These are phyloP conservation scores for Coniella vitis DNA, from an alignment of 2,329 filamentous ascomycete genomes.

Conservation along the genomic window DNA sequence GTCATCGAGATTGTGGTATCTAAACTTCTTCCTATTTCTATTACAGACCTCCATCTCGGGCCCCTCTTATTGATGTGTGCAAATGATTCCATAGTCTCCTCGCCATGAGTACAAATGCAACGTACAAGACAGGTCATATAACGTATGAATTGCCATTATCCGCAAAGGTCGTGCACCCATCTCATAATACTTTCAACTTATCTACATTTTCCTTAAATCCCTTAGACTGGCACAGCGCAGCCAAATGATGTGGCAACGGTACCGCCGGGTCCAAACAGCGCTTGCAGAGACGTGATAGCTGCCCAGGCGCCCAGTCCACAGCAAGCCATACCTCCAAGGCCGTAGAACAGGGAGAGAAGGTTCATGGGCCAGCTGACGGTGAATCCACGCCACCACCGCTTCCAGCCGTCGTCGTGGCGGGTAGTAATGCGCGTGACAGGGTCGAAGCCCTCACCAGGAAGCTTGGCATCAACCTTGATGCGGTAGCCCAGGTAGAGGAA, in stretches of 20 bases:
- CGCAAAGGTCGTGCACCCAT: no score
- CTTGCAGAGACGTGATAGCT: constrained; percentile 5
- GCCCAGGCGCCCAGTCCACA: constrained; percentile 8
- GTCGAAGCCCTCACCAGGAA: constrained; percentile 11
- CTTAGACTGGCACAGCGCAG: constrained; percentile 4
- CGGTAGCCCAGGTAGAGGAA: constrained; percentile 9
- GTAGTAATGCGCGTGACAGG: constrained; percentile 3
- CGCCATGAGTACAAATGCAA: no score
- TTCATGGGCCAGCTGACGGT: constrained; percentile 9
- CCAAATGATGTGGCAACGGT: constrained; percentile 9
- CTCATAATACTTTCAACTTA: background rate
- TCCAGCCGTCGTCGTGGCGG: constrained; percentile 4
- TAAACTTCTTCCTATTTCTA: no score
- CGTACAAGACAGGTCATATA: no score
- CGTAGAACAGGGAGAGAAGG: constrained; percentile 6
- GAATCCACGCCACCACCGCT: constrained; percentile 9
- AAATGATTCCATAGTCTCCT: no score
- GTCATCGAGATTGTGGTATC: no score
- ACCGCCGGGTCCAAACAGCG: constrained; percentile 6
- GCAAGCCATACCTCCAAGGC: constrained; percentile 7
- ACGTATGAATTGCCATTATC: no score
- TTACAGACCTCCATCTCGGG: no score
- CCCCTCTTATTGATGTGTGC: no score
- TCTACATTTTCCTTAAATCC: no score
- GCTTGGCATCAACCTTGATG: constrained; percentile 7